Evolutionary conservation across 345 rosid species (phyloP), one percentile per base, ranked within the genome.

Genomic region (Arabis alpina): DNA sequence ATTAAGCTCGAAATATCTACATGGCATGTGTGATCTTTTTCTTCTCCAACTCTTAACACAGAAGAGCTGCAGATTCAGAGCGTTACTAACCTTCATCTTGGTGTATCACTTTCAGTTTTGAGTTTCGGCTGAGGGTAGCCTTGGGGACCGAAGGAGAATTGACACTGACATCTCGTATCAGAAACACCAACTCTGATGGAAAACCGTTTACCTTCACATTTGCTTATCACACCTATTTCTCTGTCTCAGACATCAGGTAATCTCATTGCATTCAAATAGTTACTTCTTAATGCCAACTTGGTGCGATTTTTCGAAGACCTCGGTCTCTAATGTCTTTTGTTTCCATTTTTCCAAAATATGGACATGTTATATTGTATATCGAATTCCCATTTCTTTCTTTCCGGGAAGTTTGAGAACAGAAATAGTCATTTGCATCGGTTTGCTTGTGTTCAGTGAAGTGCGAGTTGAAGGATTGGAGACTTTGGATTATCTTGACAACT

Each of bases 201-300:
- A 93, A 87, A 80, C 91, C 88, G 7, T 91, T 93, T 75, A 49
- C 97, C 1, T 93, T 91, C 83, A 89, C 98, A 40, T 93, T 91
- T 80, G 96, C 98, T 15, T 93, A 93, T 78, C 97, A 93, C 77
- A 89, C 96, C 61, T 93, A 93, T 78, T 89, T 93, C 77, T 84
- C 87, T 62, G 94, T 93, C 68, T 91, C 98, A n/a, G 97, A 93
- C 74, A 86, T 91, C 85, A 91, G 94, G 98, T 93, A 73, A 64
- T 70, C 68, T 42, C 72, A 25, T 53, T 66, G 64, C 72, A 54
- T 24, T 72, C 41, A 55, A 14, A 13, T 44, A 30, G 19, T 10
- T 27, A 44, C 47, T 16, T 50, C 32, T 43, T 34, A 19, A 19
- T 19, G 23, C 23, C 23, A 19, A 19, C 23, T 1, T 19, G 23